Evolutionary conservation across 2,329 filamentous ascomycete genomes (phyloP), one percentile per base, ranked within the genome.

Genomic region (Paecilomyces niveus): DNA sequence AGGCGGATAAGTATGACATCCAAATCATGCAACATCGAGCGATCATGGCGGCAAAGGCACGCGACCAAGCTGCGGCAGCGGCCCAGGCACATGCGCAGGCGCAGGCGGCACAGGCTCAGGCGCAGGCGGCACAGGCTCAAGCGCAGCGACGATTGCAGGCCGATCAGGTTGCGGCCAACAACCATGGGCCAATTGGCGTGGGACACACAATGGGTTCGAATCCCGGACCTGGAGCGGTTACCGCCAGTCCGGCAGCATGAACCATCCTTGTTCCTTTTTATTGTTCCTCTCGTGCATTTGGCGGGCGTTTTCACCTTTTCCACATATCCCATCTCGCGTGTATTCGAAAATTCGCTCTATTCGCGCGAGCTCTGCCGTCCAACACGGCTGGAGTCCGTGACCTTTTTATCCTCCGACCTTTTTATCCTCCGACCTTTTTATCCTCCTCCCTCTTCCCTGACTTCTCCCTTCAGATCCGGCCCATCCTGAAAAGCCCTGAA

Each of bases 1-100:
- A 87, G 57, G 82, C 92, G 59, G 91, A 96, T 70, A 89, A 88
- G 67, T 84, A 79, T 57, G 80, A 81, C 62, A 79, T 81, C 57
- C 72, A 81, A 59, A 80, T 83, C 67, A 84, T 84, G 74, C 77
- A 80, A 57, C 83, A 84, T 67, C 79, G 83, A 54, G 78, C 72
- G 69, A 81, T 75, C 71, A 81, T 81, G 59, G 72, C 72, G 57
- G 73, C 71, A 39, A 74, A 76, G 63, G 74, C 72, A 62, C 74
- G 74, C 57, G 75, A 76, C 59, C 73, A 72, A 64, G 74, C 72
- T 59, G 72, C 70, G 45, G 71, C 69, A 56, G 76, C 77, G 68
- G 69, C 68, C 29, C 73, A 65, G 55, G 64, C 64, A 13, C 63
- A 65, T 54, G 61, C 61, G 8, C 63, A 62, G 55, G 56, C 61